phyloP scores from a whole-genome alignment of 345 rosid species.

The Toxicodendron radicans region DNA sequence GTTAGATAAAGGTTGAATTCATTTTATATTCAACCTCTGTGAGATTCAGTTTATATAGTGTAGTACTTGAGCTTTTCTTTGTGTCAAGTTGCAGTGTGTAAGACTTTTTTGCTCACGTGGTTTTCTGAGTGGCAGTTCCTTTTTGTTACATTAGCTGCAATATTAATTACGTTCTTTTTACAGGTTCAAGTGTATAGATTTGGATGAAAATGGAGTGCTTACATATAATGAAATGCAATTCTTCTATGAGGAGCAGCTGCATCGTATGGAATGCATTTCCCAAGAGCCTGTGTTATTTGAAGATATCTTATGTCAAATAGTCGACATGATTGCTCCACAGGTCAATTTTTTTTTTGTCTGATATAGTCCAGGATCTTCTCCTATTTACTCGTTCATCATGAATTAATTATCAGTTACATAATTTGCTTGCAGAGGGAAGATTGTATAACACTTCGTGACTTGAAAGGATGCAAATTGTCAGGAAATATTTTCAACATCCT shows the following conservation, averaged over 20 bases:
- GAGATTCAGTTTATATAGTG: too few species aligned
- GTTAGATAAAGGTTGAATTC: too few species aligned
- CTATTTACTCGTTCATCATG: constrained; percentile 2
- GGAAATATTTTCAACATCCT: constrained; percentile 83
- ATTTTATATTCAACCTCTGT: too few species aligned
- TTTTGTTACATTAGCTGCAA: background rate
- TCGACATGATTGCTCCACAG: constrained; percentile 89
- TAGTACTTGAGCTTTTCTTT: too few species aligned
- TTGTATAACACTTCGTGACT: constrained; percentile 60
- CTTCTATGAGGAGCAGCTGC: constrained; percentile 88
- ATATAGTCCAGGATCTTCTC: background rate
- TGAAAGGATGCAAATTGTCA: constrained; percentile 70
- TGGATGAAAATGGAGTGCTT: constrained; percentile 81
- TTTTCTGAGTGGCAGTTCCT: background rate
- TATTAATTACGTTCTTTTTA: constrained; percentile 10
- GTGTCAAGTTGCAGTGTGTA: background rate
- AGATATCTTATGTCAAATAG: constrained; percentile 82
- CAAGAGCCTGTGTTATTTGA: constrained; percentile 77
- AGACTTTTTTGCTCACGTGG: background rate
- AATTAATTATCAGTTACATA: background rate
- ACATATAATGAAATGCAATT: constrained; percentile 83
- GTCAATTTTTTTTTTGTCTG: constrained; percentile 30
- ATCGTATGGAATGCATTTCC: constrained; percentile 84
- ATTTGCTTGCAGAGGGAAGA: constrained; percentile 54
- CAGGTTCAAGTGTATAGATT: constrained; percentile 94